Percentiles rank a stretch among this genome's conserved stretches.
phyloP scores from a whole-genome alignment of 129 eudicot species.

The Lactuca sativa region DNA sequence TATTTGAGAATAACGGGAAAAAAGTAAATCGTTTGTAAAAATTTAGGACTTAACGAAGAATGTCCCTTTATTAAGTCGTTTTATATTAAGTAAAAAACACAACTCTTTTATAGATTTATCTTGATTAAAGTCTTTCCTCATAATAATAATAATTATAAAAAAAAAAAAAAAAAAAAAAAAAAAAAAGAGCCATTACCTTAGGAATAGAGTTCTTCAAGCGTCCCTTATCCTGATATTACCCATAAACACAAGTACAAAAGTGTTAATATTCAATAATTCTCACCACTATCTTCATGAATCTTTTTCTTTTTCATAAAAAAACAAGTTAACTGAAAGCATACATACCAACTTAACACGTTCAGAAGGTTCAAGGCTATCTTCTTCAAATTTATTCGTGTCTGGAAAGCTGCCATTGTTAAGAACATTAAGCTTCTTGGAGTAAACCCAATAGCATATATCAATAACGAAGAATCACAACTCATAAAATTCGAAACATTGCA shows the following conservation, averaged over 20 bases:
- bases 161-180: no score
- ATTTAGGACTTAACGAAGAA: background rate
- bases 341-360: conserved; percentile 58
- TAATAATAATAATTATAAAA: no score
- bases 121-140: background rate
- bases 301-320: conserved; percentile 20
- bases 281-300: background rate
- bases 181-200: conserved; percentile 15
- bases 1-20: no score
- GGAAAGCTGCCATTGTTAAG: conserved; percentile 64
- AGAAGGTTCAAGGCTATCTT: conserved; percentile 34
- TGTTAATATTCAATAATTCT: background rate
- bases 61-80: background rate
- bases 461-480: background rate
- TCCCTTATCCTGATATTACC: conserved; percentile 51
- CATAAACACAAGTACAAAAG: conserved; percentile 1
- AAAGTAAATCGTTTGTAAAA: background rate
- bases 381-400: conserved; percentile 41
- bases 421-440: conserved; percentile 1
- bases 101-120: background rate
- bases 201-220: conserved; percentile 24
- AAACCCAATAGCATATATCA: conserved; percentile 1
- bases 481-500: background rate
- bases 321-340: conserved; percentile 16
- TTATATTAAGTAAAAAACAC: no score